These are phyloP conservation scores for Amaranthus hypochondriacus DNA, from an alignment of 148 eudicot species.

Conservation along the genomic window DNA sequence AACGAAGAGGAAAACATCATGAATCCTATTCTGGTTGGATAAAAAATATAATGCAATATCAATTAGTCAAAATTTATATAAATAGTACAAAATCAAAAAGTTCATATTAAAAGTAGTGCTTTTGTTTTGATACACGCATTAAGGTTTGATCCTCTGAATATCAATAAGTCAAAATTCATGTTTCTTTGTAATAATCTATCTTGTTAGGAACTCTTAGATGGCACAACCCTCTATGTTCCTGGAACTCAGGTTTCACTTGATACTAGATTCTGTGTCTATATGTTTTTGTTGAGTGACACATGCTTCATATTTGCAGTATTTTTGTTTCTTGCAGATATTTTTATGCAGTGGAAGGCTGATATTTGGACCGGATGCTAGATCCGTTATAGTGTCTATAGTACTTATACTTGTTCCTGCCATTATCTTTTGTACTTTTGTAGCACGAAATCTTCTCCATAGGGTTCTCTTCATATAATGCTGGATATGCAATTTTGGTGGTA, in stretches of 20 bases:
- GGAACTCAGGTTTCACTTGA: too few relatives aligned
- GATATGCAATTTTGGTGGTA: conserved; percentile 54
- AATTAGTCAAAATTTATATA: too few relatives aligned
- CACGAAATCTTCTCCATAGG: conserved; percentile 45
- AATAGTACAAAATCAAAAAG: too few relatives aligned
- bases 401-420: conserved; percentile 54
- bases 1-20: too few relatives aligned
- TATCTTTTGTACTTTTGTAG: conserved; percentile 57
- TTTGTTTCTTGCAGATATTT: conserved; percentile 48
- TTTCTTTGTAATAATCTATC: not conserved
- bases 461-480: conserved; percentile 48
- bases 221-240: not conserved
- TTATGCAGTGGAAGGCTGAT: conserved; percentile 56
- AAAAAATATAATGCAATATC: too few relatives aligned
- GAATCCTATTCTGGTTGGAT: too few relatives aligned
- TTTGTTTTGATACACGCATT: too few relatives aligned
- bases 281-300: not conserved
- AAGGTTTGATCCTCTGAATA: too few relatives aligned
- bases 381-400: conserved; percentile 47
- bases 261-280: not conserved
- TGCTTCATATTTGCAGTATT: not conserved
- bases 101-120: too few relatives aligned
- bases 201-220: not conserved
- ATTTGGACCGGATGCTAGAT: conserved; percentile 78
- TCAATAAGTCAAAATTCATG: not conserved